Percentiles rank a stretch among this genome's conserved stretches.
Conservation (phyloP, 345 rosid genomes). For the Hibiscus trionum region DNA sequence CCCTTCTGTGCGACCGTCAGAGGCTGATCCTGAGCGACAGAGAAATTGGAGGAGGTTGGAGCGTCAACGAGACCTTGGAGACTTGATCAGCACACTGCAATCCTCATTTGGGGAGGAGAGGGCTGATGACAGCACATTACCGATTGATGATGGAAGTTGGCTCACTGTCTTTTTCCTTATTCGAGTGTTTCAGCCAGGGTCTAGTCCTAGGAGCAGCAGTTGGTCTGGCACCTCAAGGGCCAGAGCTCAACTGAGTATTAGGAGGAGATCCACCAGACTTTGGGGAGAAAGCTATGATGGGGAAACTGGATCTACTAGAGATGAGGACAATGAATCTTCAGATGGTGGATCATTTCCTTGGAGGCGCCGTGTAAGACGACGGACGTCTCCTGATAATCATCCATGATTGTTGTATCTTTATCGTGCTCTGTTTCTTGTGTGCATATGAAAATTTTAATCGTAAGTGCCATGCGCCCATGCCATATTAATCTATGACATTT, state of each 20-base stretch:
- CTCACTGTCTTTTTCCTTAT: slow-evolving; percentile 83
- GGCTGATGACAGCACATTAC: slow-evolving; percentile 39
- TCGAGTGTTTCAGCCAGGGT: slow-evolving; percentile 68
- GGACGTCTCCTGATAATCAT: slow-evolving; percentile 42
- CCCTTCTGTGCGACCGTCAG: slow-evolving; percentile 57
- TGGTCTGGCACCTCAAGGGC: slow-evolving; percentile 73
- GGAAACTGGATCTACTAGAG: slow-evolving; percentile 62
- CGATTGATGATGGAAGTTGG: slow-evolving; percentile 69
- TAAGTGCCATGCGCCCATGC: slow-evolving; percentile 12
- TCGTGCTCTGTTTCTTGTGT: slow-evolving; percentile 2
- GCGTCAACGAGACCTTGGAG: slow-evolving; percentile 93
- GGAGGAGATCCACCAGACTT: slow-evolving; percentile 61
- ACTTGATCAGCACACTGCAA: slow-evolving; percentile 81
- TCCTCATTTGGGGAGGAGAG: slow-evolving; percentile 84
- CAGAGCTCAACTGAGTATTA: slow-evolving; percentile 49
- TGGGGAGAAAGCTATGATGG: slow-evolving; percentile 86
- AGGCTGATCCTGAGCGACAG: slow-evolving; percentile 85
- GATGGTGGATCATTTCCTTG: slow-evolving; percentile 42
- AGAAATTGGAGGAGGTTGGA: slow-evolving; percentile 93
- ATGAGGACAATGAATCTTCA: slow-evolving; percentile 52
- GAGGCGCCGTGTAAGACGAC: slow-evolving; percentile 34
- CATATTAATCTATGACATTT: neutral
- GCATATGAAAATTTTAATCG: slow-evolving; percentile 13
- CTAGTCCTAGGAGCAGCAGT: slow-evolving; percentile 67
- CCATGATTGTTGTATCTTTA: slow-evolving; percentile 20